Percentiles rank a stretch among this genome's conserved stretches.
Conservation (phyloP, 352 stramenopile genomes). For the Globisporangium uncinulatum region DNA sequence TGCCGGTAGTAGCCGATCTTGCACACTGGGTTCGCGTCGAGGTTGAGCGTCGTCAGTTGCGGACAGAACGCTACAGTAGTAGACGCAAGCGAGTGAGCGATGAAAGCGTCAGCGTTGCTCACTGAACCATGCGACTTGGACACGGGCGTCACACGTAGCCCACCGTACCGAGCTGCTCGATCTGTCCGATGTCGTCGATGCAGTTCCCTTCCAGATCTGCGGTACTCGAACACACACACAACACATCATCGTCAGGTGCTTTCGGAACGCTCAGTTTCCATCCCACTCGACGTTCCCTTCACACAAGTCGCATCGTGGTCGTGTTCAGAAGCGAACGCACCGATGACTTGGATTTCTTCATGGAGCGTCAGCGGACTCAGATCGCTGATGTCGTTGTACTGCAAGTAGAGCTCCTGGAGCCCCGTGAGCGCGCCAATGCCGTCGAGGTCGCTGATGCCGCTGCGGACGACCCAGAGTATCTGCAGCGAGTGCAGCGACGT, state of each 20-base stretch:
- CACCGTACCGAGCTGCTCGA: conserved; percentile 67
- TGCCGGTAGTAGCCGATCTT: conserved; percentile 47
- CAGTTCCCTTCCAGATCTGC: conserved; percentile 69
- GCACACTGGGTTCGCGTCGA: conserved; percentile 65
- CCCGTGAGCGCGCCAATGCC: conserved; percentile 78
- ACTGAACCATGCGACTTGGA: background rate
- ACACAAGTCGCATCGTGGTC: background rate
- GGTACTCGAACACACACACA: background rate
- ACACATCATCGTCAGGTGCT: background rate
- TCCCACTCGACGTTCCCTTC: no score
- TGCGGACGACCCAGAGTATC: conserved; percentile 58
- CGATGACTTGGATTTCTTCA: conserved; percentile 73
- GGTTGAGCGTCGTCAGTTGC: conserved; percentile 51
- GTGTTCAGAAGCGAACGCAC: conserved; percentile 15
- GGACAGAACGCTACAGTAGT: conserved; percentile 45
- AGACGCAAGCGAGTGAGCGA: background rate
- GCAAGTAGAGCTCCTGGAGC: conserved; percentile 71
- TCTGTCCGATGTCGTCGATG: conserved; percentile 62
- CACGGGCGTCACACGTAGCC: background rate
- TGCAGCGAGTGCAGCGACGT: conserved; percentile 68
- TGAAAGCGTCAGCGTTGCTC: background rate
- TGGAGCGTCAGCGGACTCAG: conserved; percentile 84
- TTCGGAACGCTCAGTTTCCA: no score
- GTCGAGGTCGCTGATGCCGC: conserved; percentile 74
- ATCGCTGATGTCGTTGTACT: conserved; percentile 73